A percentile compares a stretch with the other conserved stretches of the same genome.
Evolutionary conservation across 129 eudicot genomes (phyloP).

Genomic region (Artemisia argyi): DNA sequence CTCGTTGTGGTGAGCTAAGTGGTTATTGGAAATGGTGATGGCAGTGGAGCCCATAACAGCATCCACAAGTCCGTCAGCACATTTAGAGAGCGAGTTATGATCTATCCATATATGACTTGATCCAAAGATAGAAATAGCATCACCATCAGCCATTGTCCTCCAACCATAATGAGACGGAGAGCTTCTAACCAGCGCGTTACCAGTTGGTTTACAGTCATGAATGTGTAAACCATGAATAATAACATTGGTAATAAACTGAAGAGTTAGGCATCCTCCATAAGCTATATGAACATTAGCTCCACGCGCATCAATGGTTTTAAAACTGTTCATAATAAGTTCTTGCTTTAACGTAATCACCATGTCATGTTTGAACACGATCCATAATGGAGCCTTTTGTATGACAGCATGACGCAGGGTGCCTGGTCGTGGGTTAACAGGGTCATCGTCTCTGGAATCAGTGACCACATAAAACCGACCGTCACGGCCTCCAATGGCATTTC

Average conservation of each 20-base stretch:
- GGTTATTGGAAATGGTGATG: not conserved
- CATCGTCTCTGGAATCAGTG: not conserved
- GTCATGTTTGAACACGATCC: conserved; percentile 3
- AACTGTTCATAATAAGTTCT: not conserved
- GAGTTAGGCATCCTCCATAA: not conserved
- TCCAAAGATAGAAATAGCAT: not conserved
- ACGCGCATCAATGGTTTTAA: not conserved
- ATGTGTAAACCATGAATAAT: not conserved
- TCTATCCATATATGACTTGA: not conserved
- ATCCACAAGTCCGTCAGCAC: not conserved
- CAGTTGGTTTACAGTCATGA: not conserved
- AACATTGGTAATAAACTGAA: not conserved
- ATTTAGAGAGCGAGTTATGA: not conserved
- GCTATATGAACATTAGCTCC: not conserved
- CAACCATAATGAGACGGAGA: not conserved
- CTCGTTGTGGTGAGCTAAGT: not conserved
- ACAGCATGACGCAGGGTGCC: not conserved
- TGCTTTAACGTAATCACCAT: not conserved
- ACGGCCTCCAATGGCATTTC: not conserved
- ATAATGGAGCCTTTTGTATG: not conserved
- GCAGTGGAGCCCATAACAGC: not conserved
- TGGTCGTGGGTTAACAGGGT: not conserved
- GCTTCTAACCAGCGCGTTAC: not conserved
- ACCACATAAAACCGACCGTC: not conserved
- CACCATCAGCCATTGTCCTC: not conserved